Percentiles rank a stretch among this genome's conserved stretches.
Conservation (phyloP, 2,329 filamentous ascomycete genomes). For the Ceratocystis cacaofunesta region DNA sequence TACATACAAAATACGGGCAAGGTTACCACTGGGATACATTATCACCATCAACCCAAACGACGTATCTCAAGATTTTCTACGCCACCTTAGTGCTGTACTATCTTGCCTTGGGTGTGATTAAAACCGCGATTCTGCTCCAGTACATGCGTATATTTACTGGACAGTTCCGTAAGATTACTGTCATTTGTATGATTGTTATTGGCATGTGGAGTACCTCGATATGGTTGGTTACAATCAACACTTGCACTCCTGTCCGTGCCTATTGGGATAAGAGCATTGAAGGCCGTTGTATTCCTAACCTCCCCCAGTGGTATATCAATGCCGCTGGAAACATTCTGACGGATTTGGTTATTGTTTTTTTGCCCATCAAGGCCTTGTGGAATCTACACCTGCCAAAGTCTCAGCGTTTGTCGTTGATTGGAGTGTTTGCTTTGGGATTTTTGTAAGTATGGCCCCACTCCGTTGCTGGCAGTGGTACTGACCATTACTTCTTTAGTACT, state of each 20-base stretch:
- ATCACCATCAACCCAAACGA: background rate
- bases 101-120: slow-evolving; percentile 19
- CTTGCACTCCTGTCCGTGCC: slow-evolving; percentile 16
- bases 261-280: slow-evolving; percentile 17
- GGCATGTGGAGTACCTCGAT: slow-evolving; percentile 17
- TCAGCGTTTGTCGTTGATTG: slow-evolving; percentile 18
- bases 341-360: slow-evolving; percentile 16
- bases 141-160: slow-evolving; percentile 21
- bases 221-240: slow-evolving; percentile 16
- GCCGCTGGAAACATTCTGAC: slow-evolving; percentile 19
- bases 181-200: slow-evolving; percentile 14
- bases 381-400: slow-evolving; percentile 17
- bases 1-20: slow-evolving; percentile 13
- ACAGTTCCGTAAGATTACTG: slow-evolving; percentile 16
- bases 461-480: background rate
- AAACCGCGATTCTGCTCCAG: slow-evolving; percentile 22
- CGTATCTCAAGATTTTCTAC: slow-evolving; percentile 20
- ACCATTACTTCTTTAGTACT: slow-evolving; percentile 17
- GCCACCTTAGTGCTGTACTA: slow-evolving; percentile 20
- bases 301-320: slow-evolving; percentile 19
- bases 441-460: slow-evolving; percentile 17
- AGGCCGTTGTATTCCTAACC: slow-evolving; percentile 17
- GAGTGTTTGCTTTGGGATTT: slow-evolving; percentile 19
- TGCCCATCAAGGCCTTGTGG: slow-evolving; percentile 19
- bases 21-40: slow-evolving; percentile 13